Evolutionary conservation across 768 basidiomycete genomes (phyloP).

Genomic region (Phaeotremella skinneri): DNA sequence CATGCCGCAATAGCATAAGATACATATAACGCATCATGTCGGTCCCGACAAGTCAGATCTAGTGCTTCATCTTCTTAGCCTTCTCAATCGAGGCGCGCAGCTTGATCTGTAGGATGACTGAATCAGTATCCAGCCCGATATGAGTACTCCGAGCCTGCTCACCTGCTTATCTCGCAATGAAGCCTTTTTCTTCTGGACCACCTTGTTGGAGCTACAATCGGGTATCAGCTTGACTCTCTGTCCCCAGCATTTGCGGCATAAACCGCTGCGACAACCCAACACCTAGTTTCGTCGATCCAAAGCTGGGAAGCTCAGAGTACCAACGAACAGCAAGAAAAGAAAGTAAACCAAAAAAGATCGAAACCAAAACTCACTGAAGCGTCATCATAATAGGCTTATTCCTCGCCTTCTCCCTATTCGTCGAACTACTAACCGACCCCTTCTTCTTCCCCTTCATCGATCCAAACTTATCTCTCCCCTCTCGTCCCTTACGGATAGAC

Average conservation of each 20-base stretch:
- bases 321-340: neutral
- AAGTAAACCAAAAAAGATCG: neutral
- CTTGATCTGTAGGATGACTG: slow-evolving; percentile 25
- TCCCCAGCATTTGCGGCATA: neutral
- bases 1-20: too few species aligned
- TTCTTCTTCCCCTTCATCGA: slow-evolving; percentile 90
- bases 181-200: slow-evolving; percentile 52
- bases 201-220: slow-evolving; percentile 44
- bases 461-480: slow-evolving; percentile 91
- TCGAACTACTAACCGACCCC: slow-evolving; percentile 74
- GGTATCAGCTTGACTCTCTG: too few species aligned
- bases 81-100: slow-evolving; percentile 48
- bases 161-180: slow-evolving; percentile 52
- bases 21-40: too few species aligned
- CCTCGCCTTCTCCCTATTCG: slow-evolving; percentile 85
- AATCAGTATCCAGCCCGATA: neutral
- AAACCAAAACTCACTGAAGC: slow-evolving; percentile 50
- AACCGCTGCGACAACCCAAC: neutral
- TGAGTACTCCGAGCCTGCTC: slow-evolving; percentile 1
- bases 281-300: neutral
- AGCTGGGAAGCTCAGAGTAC: neutral
- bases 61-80: slow-evolving; percentile 46
- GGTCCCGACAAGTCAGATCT: too few species aligned
- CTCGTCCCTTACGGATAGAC: slow-evolving; percentile 84
- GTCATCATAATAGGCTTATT: slow-evolving; percentile 87